Conservation (phyloP, 2,329 filamentous ascomycete genomes). For the Trichoderma hamatum region DNA sequence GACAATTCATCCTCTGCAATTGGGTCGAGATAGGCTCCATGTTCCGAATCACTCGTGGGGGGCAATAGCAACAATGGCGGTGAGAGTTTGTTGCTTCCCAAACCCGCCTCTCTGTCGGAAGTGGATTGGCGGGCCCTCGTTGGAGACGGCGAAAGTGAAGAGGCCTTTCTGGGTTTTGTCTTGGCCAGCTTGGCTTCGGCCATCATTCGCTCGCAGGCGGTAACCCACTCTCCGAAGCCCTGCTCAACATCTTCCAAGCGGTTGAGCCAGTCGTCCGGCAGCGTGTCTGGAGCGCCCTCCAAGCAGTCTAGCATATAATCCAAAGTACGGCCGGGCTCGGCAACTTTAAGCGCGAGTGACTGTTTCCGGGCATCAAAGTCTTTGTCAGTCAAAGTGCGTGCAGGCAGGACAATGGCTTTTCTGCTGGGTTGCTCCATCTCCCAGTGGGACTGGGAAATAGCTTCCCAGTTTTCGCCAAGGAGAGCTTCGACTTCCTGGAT, state of each 20-base stretch:
- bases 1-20: conserved; percentile 20
- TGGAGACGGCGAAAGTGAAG: conserved; percentile 32
- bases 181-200: conserved; percentile 63
- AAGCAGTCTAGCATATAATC: conserved; percentile 86
- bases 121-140: conserved; percentile 1
- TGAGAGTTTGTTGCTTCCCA: conserved; percentile 9
- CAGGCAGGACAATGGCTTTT: conserved; percentile 28
- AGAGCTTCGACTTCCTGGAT: conserved; percentile 69
- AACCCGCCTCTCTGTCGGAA: background rate
- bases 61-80: conserved; percentile 6
- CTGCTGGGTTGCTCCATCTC: conserved; percentile 17
- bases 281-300: conserved; percentile 79
- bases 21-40: conserved; percentile 19
- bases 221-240: conserved; percentile 79
- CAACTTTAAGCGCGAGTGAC: conserved; percentile 69
- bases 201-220: conserved; percentile 74
- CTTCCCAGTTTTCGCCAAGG: conserved; percentile 67
- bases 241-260: conserved; percentile 79
- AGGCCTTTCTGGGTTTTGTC: background rate
- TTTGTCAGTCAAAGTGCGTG: conserved; percentile 43
- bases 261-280: conserved; percentile 88
- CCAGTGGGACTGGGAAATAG: conserved; percentile 47
- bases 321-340: conserved; percentile 69
- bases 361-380: conserved; percentile 62
- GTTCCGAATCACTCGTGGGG: conserved; percentile 5